Percentiles rank a stretch among this genome's conserved stretches.
Conservation (phyloP, 352 stramenopile species). For the Phytophthora sojae region DNA sequence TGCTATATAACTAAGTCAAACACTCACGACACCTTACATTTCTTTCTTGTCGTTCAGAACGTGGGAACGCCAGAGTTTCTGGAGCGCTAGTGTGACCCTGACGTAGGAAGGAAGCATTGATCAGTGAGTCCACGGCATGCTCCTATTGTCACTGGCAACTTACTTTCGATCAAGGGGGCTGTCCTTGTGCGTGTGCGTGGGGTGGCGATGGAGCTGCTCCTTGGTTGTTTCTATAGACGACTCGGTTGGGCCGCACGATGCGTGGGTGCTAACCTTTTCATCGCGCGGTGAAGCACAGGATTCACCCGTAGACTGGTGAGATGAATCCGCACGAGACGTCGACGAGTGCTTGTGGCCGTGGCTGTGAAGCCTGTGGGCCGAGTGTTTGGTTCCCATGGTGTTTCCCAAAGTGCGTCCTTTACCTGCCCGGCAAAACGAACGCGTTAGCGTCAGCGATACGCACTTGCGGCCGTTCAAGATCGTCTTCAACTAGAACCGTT, state of each 20-base stretch:
- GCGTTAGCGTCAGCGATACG: not conserved
- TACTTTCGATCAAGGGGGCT: conserved; percentile 67
- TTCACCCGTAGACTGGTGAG: conserved; percentile 6
- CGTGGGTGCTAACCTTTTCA: conserved; percentile 4
- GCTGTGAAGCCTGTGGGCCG: conserved; percentile 4
- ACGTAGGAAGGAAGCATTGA: not conserved
- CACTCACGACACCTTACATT: conserved; percentile 26
- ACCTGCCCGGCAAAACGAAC: not conserved
- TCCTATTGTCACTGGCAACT: not conserved
- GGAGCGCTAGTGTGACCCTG: conserved; percentile 70
- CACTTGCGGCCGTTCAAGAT: conserved; percentile 3
- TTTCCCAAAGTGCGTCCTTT: not conserved
- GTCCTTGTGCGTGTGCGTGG: conserved; percentile 4
- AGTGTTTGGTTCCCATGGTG: conserved; percentile 19
- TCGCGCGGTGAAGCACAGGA: not conserved
- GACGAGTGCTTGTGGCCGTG: not conserved
- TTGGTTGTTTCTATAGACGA: conserved; percentile 3
- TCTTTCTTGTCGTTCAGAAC: conserved; percentile 46
- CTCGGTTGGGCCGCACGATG: conserved; percentile 5
- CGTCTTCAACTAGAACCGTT: conserved; percentile 6
- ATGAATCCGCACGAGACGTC: not conserved
- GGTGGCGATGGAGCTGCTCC: conserved; percentile 5
- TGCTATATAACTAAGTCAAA: too few species aligned
- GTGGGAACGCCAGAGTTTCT: conserved; percentile 66
- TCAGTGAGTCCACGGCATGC: not conserved